Conservation (phyloP, 306 rosid species). For the Dalbergia oliveri region DNA sequence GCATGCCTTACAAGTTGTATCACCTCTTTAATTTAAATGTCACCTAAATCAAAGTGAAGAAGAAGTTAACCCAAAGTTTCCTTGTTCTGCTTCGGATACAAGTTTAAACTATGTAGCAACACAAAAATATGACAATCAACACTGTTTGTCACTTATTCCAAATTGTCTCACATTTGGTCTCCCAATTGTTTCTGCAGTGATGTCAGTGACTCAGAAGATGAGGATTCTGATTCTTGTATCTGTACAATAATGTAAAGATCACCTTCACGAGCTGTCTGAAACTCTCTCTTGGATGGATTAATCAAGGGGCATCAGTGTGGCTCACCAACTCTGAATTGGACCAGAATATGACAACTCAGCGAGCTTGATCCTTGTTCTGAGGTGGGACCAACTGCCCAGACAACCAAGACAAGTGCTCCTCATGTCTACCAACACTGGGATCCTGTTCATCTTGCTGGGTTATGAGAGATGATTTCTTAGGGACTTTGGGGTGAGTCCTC, state of each 20-base stretch:
- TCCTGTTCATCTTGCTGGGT: slow-evolving; percentile 48
- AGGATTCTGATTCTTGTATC: slow-evolving; percentile 78
- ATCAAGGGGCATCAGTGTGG: neutral
- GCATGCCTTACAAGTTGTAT: neutral
- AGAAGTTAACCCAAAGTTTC: neutral
- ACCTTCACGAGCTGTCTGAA: neutral
- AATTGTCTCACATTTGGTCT: slow-evolving; percentile 40
- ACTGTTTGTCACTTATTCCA: slow-evolving; percentile 16
- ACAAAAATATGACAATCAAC: neutral
- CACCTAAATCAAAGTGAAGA: neutral
- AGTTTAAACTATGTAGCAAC: slow-evolving; percentile 18
- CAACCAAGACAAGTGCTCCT: slow-evolving; percentile 43
- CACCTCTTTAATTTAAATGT: slow-evolving; percentile 3
- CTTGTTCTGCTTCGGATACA: slow-evolving; percentile 19
- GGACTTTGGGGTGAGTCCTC: slow-evolving; percentile 46
- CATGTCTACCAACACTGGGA: slow-evolving; percentile 45
- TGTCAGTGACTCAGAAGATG: slow-evolving; percentile 81
- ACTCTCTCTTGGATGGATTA: too few relatives aligned
- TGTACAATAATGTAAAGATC: slow-evolving; percentile 78
- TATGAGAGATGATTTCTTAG: slow-evolving; percentile 48
- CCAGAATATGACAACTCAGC: slow-evolving; percentile 36
- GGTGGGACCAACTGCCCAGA: slow-evolving; percentile 48
- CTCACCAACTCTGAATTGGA: slow-evolving; percentile 47
- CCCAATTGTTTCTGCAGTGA: slow-evolving; percentile 70
- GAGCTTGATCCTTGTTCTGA: slow-evolving; percentile 41